A percentile compares a stretch with the other conserved stretches of the same genome.
These are phyloP conservation scores for Phallus indusiatus DNA, from an alignment of 768 basidiomycete genomes.

Conservation along the genomic window DNA sequence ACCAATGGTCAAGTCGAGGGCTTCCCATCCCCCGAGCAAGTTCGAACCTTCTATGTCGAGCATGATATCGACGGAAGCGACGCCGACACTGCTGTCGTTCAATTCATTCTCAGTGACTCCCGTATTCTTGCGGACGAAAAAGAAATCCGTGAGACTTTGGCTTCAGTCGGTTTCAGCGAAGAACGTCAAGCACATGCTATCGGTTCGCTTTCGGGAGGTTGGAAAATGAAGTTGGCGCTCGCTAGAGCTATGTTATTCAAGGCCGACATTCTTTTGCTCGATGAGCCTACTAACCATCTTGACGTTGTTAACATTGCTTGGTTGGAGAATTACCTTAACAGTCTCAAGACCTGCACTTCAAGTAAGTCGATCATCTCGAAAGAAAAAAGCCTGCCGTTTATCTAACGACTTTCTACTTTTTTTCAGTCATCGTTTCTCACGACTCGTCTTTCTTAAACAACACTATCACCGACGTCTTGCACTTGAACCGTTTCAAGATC, in stretches of 20 bases:
- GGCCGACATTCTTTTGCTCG: slow-evolving; percentile 92
- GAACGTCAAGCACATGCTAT: slow-evolving; percentile 81
- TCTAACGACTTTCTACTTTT: slow-evolving; percentile 4
- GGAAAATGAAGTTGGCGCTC: slow-evolving; percentile 99
- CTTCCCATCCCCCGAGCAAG: slow-evolving; percentile 94
- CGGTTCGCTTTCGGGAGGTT: slow-evolving; percentile 91
- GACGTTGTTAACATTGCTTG: slow-evolving; percentile 97
- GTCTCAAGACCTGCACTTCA: slow-evolving; percentile 85
- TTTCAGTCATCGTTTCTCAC: slow-evolving; percentile 89
- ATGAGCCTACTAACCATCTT: slow-evolving; percentile 95
- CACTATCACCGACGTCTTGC: slow-evolving; percentile 95
- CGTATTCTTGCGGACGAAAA: slow-evolving; percentile 63
- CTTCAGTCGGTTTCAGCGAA: slow-evolving; percentile 85
- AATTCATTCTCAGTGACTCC: slow-evolving; percentile 80
- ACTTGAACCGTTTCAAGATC: slow-evolving; percentile 97
- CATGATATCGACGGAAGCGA: slow-evolving; percentile 98
- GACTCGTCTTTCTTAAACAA: slow-evolving; percentile 97
- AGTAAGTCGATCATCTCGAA: slow-evolving; percentile 37
- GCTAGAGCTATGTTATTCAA: slow-evolving; percentile 97
- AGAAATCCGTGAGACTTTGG: slow-evolving; percentile 73
- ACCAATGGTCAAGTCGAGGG: slow-evolving; percentile 96
- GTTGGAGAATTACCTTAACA: slow-evolving; percentile 89
- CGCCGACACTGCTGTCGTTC: slow-evolving; percentile 79
- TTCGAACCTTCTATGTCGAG: slow-evolving; percentile 99
- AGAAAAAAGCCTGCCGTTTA: too few species aligned